These are phyloP conservation scores for Fomitopsis betulina DNA, from an alignment of 1,284 basidiomycete genomes.

Conservation along the genomic window DNA sequence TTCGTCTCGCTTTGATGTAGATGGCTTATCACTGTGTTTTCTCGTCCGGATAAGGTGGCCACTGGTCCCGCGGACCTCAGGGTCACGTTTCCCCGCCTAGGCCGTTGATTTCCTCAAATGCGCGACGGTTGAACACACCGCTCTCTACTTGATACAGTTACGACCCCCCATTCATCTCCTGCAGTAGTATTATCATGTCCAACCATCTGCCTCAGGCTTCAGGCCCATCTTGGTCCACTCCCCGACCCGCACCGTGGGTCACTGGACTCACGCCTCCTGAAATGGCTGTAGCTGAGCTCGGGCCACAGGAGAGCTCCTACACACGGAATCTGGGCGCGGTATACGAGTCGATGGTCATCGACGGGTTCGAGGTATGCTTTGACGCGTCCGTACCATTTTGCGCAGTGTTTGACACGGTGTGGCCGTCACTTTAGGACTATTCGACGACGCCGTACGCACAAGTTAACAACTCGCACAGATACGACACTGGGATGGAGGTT, in stretches of 20 bases:
- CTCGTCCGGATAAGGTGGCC: neutral
- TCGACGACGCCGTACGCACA: neutral
- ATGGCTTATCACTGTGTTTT: neutral
- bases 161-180: neutral
- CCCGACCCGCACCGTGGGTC: neutral
- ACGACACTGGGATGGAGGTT: neutral
- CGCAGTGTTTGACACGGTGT: neutral
- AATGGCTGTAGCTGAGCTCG: neutral
- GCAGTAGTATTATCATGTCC: neutral
- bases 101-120: neutral
- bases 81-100: neutral
- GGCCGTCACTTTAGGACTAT: neutral
- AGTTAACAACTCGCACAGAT: neutral
- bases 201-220: neutral
- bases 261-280: neutral
- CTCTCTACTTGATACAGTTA: neutral
- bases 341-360: neutral
- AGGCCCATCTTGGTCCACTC: neutral
- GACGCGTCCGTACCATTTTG: neutral
- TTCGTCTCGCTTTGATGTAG: neutral
- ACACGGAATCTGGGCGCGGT: neutral
- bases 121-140: neutral
- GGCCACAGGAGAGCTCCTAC: neutral
- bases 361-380: neutral
- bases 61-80: neutral